phyloP scores from a whole-genome alignment of 371 early-diverging fungal species.

The Capillidium heterosporum region DNA sequence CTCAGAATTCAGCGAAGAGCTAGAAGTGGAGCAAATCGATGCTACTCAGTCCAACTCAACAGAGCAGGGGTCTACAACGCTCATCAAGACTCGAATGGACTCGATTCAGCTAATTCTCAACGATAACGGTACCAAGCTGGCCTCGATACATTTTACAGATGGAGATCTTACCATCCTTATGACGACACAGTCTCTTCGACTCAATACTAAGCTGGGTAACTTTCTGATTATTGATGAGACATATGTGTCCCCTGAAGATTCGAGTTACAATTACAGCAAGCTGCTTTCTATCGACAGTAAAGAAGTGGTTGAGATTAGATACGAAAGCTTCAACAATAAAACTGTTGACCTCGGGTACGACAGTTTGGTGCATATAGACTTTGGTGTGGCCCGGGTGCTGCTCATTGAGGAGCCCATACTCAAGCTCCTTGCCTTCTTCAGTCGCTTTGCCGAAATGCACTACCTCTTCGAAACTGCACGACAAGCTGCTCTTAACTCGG shows the following conservation, averaged over 20 bases:
- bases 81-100: constrained; percentile 15
- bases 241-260: constrained; percentile 10
- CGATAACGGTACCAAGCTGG: constrained; percentile 59
- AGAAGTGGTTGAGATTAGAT: constrained; percentile 70
- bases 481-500: constrained; percentile 59
- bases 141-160: constrained; percentile 50
- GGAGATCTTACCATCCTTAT: constrained; percentile 51
- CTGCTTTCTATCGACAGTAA: constrained; percentile 75
- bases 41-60: constrained; percentile 8
- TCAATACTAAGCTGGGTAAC: constrained; percentile 73
- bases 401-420: constrained; percentile 42
- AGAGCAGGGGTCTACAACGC: neutral
- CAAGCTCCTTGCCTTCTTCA: constrained; percentile 36
- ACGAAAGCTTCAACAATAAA: constrained; percentile 44
- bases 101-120: constrained; percentile 71
- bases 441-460: constrained; percentile 75
- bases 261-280: constrained; percentile 14
- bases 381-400: constrained; percentile 63
- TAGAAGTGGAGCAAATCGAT: neutral
- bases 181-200: constrained; percentile 31
- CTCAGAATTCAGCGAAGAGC: neutral
- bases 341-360: constrained; percentile 73
- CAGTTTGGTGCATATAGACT: constrained; percentile 46
- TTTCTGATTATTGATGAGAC: constrained; percentile 53
- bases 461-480: constrained; percentile 72